phyloP scores from a whole-genome alignment of 1,284 basidiomycete species.

The Dichomitus squalens region DNA sequence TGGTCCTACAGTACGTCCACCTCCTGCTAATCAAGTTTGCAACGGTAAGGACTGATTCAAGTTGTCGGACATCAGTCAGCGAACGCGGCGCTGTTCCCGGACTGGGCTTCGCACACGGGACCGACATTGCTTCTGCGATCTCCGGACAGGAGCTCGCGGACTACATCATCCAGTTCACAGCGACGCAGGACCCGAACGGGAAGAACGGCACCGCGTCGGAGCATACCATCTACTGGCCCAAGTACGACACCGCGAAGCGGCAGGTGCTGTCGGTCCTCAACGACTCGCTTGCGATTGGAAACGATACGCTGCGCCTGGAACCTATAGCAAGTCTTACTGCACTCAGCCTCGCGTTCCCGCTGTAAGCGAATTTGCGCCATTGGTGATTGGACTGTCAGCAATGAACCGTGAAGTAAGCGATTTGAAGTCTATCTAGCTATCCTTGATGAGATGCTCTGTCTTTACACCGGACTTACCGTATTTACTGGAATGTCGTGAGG shows the following conservation, averaged over 20 bases:
- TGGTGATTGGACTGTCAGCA: too few relatives aligned
- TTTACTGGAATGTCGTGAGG: too few relatives aligned
- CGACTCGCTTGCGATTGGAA: conserved; percentile 21
- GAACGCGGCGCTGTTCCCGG: conserved; percentile 43
- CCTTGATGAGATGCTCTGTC: too few relatives aligned
- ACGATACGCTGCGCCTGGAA: conserved; percentile 6
- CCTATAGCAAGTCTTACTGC: conserved; percentile 4
- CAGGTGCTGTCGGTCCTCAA: conserved; percentile 20
- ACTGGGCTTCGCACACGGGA: conserved; percentile 40
- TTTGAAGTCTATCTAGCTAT: too few relatives aligned
- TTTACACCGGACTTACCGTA: too few relatives aligned
- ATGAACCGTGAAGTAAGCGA: too few relatives aligned
- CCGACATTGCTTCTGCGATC: conserved; percentile 17
- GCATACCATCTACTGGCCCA: conserved; percentile 19
- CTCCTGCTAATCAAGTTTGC: too few relatives aligned
- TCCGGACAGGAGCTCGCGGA: conserved; percentile 17
- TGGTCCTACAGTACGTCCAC: conserved; percentile 49
- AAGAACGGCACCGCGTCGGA: neutral
- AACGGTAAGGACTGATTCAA: too few relatives aligned
- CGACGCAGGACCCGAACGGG: conserved; percentile 27
- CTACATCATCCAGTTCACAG: conserved; percentile 27
- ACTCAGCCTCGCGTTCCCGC: neutral
- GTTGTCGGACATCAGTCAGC: too few relatives aligned
- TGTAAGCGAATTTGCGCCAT: too few relatives aligned
- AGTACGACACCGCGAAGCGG: conserved; percentile 14